Percentiles rank a stretch among this genome's conserved stretches.
phyloP scores from a whole-genome alignment of 129 eudicot species.

The Helianthus annuus region HanXRQr2.0-SUNRISE NC_035440.2:139941627-139942126 shows the following conservation, averaged over 20 bases:
- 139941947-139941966: conserved; percentile 3
- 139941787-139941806: no score
- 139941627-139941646: no score
- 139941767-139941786: no score
- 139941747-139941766: no score
- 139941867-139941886: not conserved
- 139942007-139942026: no score
- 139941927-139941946: conserved; percentile 14
- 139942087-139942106: conserved; percentile 9
- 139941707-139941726: no score
- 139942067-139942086: not conserved
- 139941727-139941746: no score
- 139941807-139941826: not conserved
- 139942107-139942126: conserved; percentile 28
- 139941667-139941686: no score
- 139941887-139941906: not conserved
- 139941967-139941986: not conserved
- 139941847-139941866: not conserved
- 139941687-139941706: no score
- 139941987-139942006: not conserved
- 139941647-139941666: no score
- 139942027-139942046: not conserved
- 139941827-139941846: not conserved
- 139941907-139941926: not conserved
- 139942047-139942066: not conserved